phyloP scores from a whole-genome alignment of 164 flowering plant species.

The Stephania yunnanensis region DNA sequence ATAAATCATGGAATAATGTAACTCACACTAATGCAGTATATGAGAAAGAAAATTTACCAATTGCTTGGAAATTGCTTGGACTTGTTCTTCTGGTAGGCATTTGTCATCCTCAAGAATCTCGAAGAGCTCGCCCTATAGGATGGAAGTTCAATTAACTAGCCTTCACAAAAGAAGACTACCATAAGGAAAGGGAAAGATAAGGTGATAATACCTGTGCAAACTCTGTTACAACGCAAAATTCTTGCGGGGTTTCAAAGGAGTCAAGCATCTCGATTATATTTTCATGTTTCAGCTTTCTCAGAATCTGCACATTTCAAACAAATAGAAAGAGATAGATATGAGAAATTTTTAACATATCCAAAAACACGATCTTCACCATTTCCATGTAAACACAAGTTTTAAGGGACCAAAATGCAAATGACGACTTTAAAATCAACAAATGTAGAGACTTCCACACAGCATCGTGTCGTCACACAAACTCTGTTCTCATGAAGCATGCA shows the following conservation, averaged over 20 bases:
- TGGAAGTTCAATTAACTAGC: slow-evolving; percentile 6
- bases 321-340: background rate
- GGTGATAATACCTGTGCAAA: slow-evolving; percentile 71
- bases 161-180: background rate
- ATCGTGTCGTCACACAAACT: background rate
- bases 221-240: slow-evolving; percentile 97
- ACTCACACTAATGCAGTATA: background rate
- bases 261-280: slow-evolving; percentile 98
- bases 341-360: background rate
- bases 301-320: slow-evolving; percentile 48
- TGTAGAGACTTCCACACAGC: background rate
- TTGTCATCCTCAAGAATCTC: slow-evolving; percentile 96
- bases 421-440: background rate
- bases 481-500: background rate
- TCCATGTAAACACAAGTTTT: background rate
- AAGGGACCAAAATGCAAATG: background rate
- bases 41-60: slow-evolving; percentile 44
- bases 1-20: background rate
- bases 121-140: slow-evolving; percentile 84
- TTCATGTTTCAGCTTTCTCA: slow-evolving; percentile 88
- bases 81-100: slow-evolving; percentile 94
- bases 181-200: background rate
- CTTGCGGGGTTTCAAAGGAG: slow-evolving; percentile 87
- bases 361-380: background rate
- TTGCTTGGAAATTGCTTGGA: slow-evolving; percentile 96